Base-by-base conservation (phyloP, 176 grass and related monocot genomes). In the Phoenix roebelenii region DNA sequence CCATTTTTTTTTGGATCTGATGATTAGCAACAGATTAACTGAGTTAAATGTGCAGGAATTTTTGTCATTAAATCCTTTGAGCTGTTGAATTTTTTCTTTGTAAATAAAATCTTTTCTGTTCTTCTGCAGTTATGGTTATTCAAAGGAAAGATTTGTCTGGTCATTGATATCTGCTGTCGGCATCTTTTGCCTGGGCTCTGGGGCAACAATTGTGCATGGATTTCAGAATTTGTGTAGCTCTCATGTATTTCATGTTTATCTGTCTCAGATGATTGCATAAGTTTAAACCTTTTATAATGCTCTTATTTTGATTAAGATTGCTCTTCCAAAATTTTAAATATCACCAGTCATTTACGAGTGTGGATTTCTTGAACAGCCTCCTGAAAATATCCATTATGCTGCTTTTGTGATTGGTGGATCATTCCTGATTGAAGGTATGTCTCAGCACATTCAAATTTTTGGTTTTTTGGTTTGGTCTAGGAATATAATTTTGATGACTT, bases 121-220 rank as follows among this genome's bases (percentile, higher is more conserved):
- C 55, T 35, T 2, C 64, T 80, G 44, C 79, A 98, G 88, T 53
- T 98, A 93, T 89, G 94, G 94, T 53, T 98, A 98, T 74, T 98
- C 84, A 24, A 98, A 98, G 75, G 93, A 98, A 77, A 92, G 88
- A 78, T 98, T 98, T 89, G 85, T 98, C 55, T 98, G 94, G 94
- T 98, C 94, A 19, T 74, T 98, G 57, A 89, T 98, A 85, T 93
- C 94, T 59, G 94, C 94, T 23, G 94, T 98, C 16, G 87, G 88
- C 56, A 98, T 98, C 83, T 98, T 98, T 83, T 93, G 88, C 70
- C 73, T 98, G 50, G 88, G 94, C 72, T 89, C 81, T 58, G 84
- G 94, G 71, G 82, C 94, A 61, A 98, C 88, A 58, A 79, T 98
- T 83, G 94, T 98, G 56, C 79, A 98, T 62, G 94, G 88, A 62